A percentile compares a stretch with the other conserved stretches of the same genome.
Evolutionary conservation across 2,329 filamentous ascomycete species (phyloP).

Genomic region (Neopestalotiopsis clavispora): DNA sequence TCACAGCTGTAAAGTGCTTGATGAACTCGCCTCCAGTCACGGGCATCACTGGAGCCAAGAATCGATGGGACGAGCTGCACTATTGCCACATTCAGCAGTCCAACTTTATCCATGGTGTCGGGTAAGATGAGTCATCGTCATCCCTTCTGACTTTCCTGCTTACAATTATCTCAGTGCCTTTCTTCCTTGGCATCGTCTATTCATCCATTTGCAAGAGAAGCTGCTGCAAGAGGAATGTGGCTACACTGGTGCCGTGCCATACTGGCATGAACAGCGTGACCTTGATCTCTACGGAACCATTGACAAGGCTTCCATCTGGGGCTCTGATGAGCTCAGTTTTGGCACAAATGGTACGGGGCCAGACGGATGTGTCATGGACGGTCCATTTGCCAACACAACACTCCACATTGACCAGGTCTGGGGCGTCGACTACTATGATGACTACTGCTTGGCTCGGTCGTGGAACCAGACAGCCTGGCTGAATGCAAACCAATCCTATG

Average conservation of each 20-base stretch:
- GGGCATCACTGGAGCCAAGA: slow-evolving; percentile 3
- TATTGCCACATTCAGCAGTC: neutral
- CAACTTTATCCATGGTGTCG: slow-evolving; percentile 10
- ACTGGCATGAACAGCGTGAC: neutral
- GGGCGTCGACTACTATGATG: slow-evolving; percentile 10
- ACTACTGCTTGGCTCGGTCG: slow-evolving; percentile 3
- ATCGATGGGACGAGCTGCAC: slow-evolving; percentile 4
- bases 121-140: neutral
- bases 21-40: neutral
- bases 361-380: slow-evolving; percentile 5
- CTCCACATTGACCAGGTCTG: neutral
- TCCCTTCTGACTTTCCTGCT: neutral
- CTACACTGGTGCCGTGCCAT: slow-evolving; percentile 14
- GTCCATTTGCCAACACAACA: slow-evolving; percentile 13
- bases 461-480: neutral
- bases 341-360: slow-evolving; percentile 5
- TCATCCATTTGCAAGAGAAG: slow-evolving; percentile 10
- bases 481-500: slow-evolving; percentile 8
- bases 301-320: slow-evolving; percentile 5
- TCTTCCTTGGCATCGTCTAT: slow-evolving; percentile 15
- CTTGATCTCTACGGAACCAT: neutral
- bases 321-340: slow-evolving; percentile 8
- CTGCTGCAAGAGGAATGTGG: slow-evolving; percentile 17
- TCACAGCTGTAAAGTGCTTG: neutral
- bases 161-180: neutral